Percentiles rank a stretch among this genome's conserved stretches.
Conservation (phyloP, 2,329 filamentous ascomycete species). For the Fusarium dimerum region DNA sequence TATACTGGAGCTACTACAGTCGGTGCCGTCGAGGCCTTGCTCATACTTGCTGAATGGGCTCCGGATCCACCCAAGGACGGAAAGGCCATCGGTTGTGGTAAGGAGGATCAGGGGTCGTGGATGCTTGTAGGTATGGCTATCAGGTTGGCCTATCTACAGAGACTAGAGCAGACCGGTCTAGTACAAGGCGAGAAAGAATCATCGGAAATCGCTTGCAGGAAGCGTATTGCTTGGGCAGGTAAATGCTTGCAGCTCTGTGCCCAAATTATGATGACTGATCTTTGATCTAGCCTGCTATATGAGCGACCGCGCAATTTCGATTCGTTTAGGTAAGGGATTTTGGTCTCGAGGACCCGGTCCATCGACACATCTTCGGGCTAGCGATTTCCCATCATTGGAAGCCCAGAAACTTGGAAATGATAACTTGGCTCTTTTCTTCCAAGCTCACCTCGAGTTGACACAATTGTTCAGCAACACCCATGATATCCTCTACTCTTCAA, state of each 20-base stretch:
- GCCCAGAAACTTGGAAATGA: constrained; percentile 60
- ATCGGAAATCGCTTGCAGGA: constrained; percentile 60
- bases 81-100: constrained; percentile 66
- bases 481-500: constrained; percentile 72
- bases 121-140: constrained; percentile 74
- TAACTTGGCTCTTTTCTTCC: constrained; percentile 68
- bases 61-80: constrained; percentile 64
- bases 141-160: constrained; percentile 69
- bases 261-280: not conserved
- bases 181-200: constrained; percentile 60
- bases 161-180: constrained; percentile 69
- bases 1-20: constrained; percentile 68
- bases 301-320: constrained; percentile 68
- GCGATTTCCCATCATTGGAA: constrained; percentile 68
- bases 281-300: constrained; percentile 57
- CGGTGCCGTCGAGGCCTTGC: constrained; percentile 69
- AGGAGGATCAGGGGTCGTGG: constrained; percentile 75
- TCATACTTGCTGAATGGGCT: constrained; percentile 73
- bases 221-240: constrained; percentile 68
- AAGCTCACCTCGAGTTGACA: constrained; percentile 70
- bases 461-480: constrained; percentile 74
- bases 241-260: constrained; percentile 7
- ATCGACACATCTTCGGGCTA: constrained; percentile 62
- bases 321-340: constrained; percentile 70
- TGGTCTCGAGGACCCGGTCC: constrained; percentile 73